Evolutionary conservation across 441 rosid species (phyloP).

Genomic region (Breynia disticha): DNA sequence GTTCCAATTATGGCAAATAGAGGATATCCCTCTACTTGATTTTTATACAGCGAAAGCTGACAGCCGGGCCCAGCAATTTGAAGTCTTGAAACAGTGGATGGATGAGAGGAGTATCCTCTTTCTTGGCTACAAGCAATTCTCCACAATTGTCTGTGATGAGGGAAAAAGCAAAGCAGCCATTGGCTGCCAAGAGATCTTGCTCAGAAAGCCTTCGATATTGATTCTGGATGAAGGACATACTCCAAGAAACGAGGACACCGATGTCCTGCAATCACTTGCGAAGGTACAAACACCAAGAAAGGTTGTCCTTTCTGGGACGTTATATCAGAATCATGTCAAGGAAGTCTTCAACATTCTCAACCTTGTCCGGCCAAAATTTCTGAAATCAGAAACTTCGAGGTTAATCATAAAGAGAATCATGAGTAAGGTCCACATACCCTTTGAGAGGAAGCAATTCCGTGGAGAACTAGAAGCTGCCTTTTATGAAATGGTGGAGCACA

Average conservation of each 20-base stretch:
- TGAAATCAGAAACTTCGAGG: constrained; percentile 31
- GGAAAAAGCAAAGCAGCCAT: constrained; percentile 15
- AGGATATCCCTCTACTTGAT: constrained; percentile 46
- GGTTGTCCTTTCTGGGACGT: constrained; percentile 71
- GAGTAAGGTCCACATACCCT: constrained; percentile 43
- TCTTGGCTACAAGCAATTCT: constrained; percentile 63
- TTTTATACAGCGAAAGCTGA: constrained; percentile 61
- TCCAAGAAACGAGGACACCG: constrained; percentile 60
- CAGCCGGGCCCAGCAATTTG: constrained; percentile 42
- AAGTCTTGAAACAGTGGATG: constrained; percentile 48
- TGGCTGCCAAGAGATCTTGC: constrained; percentile 44
- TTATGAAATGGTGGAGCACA: constrained; percentile 53
- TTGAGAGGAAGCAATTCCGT: constrained; percentile 28
- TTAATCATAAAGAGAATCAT: constrained; percentile 36
- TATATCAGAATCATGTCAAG: constrained; percentile 65
- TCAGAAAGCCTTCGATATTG: constrained; percentile 50
- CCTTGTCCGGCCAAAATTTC: constrained; percentile 64
- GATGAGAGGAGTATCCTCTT: constrained; percentile 51
- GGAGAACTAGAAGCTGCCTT: constrained; percentile 29
- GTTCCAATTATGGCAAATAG: constrained; percentile 56
- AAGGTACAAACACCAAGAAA: constrained; percentile 56
- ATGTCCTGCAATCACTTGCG: constrained; percentile 50
- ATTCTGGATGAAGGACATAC: constrained; percentile 78
- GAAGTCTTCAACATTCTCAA: constrained; percentile 71
- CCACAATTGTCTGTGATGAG: constrained; percentile 43